These are phyloP conservation scores for Yamadazyma siamensis DNA, from an alignment of 1,139 yeast species.

Conservation along the genomic window DNA sequence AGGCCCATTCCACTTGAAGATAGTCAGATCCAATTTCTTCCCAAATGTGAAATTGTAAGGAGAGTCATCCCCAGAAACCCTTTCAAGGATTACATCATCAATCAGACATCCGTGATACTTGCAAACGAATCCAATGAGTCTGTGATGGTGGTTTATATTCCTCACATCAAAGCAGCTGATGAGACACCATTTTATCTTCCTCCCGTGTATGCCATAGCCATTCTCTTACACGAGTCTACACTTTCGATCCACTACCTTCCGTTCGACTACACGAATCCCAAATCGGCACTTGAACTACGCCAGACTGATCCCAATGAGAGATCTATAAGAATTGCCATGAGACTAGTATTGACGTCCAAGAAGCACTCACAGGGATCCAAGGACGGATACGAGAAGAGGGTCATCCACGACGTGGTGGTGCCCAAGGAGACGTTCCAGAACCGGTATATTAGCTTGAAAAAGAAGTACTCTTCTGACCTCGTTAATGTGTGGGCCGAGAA, in stretches of 20 bases:
- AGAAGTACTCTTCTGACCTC: slow-evolving; percentile 69
- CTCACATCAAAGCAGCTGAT: slow-evolving; percentile 60
- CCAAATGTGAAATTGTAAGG: slow-evolving; percentile 60
- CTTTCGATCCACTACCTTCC: slow-evolving; percentile 83
- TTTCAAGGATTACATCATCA: slow-evolving; percentile 73
- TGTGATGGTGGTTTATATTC: slow-evolving; percentile 66
- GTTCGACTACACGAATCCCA: slow-evolving; percentile 34
- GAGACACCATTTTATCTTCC: slow-evolving; percentile 89
- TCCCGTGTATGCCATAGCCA: slow-evolving; percentile 75
- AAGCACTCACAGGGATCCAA: slow-evolving; percentile 83
- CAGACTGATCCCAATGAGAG: slow-evolving; percentile 50
- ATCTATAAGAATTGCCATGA: slow-evolving; percentile 74
- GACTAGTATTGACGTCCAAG: slow-evolving; percentile 72
- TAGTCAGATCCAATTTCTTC: slow-evolving; percentile 26
- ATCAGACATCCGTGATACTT: slow-evolving; percentile 73
- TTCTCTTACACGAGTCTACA: slow-evolving; percentile 48
- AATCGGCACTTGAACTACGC: slow-evolving; percentile 22
- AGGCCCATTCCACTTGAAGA: slow-evolving; percentile 41
- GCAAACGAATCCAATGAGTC: slow-evolving; percentile 27
- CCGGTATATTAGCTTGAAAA: slow-evolving; percentile 74
- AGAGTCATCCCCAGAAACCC: slow-evolving; percentile 89
- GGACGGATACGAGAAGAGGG: slow-evolving; percentile 84
- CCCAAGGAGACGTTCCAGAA: slow-evolving; percentile 82
- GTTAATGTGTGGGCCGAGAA: slow-evolving; percentile 89
- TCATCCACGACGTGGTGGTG: slow-evolving; percentile 83